Percentiles rank a stretch among this genome's conserved stretches.
phyloP scores from a whole-genome alignment of 257 asterid species.

The Marsdenia floribunda region DNA sequence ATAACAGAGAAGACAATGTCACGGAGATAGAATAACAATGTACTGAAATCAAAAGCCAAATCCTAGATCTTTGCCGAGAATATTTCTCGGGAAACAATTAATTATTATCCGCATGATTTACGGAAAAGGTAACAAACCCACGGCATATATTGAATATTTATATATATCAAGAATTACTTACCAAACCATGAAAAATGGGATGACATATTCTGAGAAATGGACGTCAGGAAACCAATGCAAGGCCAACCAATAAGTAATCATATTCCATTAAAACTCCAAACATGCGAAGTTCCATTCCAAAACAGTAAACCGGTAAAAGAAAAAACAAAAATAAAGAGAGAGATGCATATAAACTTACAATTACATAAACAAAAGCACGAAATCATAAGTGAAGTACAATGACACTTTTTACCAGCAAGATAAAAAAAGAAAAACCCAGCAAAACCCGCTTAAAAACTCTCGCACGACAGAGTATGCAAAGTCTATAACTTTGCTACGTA shows the following conservation, averaged over 20 bases:
- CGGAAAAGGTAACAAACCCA: no score
- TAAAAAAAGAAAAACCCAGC: neutral
- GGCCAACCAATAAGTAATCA: neutral
- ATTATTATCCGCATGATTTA: no score
- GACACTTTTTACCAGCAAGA: neutral
- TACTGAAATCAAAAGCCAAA: no score
- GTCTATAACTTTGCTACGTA: neutral
- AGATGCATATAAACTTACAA: neutral
- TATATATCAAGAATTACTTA: no score
- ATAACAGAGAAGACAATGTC: no score
- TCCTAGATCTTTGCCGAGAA: no score
- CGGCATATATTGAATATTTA: no score
- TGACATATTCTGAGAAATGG: neutral
- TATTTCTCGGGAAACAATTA: neutral
- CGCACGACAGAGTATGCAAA: neutral
- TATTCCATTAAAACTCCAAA: no score
- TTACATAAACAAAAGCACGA: neutral
- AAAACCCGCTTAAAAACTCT: neutral
- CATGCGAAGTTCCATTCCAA: no score
- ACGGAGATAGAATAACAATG: no score
- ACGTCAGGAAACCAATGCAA: neutral
- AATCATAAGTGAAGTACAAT: neutral
- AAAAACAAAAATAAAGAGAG: neutral
- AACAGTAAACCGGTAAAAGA: neutral
- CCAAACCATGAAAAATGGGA: neutral